Base-by-base conservation (phyloP, 805 yeast species). In the Cephaloascus albidus region DNA sequence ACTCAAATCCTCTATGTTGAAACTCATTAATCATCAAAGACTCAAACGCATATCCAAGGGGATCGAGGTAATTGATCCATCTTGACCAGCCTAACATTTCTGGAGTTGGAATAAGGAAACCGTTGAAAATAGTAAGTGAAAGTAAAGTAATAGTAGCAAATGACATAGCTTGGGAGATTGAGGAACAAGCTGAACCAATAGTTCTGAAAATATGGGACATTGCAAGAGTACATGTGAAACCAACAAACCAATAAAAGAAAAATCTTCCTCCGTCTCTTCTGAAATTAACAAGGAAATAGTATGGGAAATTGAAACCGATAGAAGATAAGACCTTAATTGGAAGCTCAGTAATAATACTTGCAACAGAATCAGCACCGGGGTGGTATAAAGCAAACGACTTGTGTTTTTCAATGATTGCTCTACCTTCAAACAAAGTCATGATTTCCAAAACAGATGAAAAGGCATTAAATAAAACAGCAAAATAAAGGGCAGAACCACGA, bases 401-500 rank as follows among this genome's bases (percentile, higher is more conserved):
- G 48, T 76, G 83, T 49, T 76, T 76, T 50, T 75, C 81, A 26
- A 76, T 74, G 44, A 76, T 70, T 6, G 73, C 68, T 55, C 81
- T 65, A 27, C 77, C 68, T 48, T 74, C 79, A 51, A 63, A 78
- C 23, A 76, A 50, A 1, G 75, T 49, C 55, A 74, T 62, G 42
- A 79, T 68, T 55, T 79, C 85, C 49, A 77, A 61, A 43, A 78
- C 52, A 16, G 81, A 76, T 15, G 78, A 63, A 49, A 78, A 74
- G 10, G 83, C 77, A 52, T 78, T 78, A 56, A 76, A 78, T 50
- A 78, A 61, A 36, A 74, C 67, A 18, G 82, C 79, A 54, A 81
- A 80, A 60, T 82, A 84, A 68, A 83, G 62, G 35, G 80, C 70
- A 34, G 86, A 76, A 48, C 78, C 72, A 52, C 87, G 63, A 48